A percentile compares a stretch with the other conserved stretches of the same genome.
phyloP scores from a whole-genome alignment of 2,329 filamentous ascomycete genomes.

The Cordyceps militaris region DNA sequence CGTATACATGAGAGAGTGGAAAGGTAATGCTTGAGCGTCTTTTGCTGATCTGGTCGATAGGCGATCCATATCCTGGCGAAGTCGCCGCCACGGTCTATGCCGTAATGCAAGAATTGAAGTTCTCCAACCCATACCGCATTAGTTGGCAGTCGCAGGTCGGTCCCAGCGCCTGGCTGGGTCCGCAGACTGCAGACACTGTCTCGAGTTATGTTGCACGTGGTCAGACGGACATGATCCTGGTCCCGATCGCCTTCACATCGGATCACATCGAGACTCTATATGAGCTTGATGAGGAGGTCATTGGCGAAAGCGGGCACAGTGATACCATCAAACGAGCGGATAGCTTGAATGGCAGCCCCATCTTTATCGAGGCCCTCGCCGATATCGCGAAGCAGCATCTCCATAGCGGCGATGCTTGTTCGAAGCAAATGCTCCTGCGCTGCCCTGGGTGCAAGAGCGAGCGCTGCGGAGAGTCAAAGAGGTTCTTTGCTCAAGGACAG shows the following conservation, averaged over 20 bases:
- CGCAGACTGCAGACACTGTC: constrained; percentile 84
- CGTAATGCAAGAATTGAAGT: constrained; percentile 86
- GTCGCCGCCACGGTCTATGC: constrained; percentile 93
- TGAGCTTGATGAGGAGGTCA: constrained; percentile 91
- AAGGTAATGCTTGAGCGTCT: not conserved
- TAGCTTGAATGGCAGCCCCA: constrained; percentile 80
- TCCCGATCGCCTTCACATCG: constrained; percentile 97
- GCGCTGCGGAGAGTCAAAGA: constrained; percentile 71
- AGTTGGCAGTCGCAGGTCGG: constrained; percentile 99
- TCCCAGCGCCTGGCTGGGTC: constrained; percentile 88
- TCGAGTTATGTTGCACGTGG: constrained; percentile 84
- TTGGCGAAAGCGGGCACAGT: constrained; percentile 71
- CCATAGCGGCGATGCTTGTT: constrained; percentile 59
- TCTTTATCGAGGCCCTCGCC: constrained; percentile 86
- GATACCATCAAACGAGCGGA: constrained; percentile 85
- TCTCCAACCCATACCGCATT: constrained; percentile 84
- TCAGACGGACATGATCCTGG: constrained; percentile 81
- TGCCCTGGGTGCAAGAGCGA: constrained; percentile 93
- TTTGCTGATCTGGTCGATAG: constrained; percentile 36
- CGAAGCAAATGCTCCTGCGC: constrained; percentile 77
- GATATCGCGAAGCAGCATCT: constrained; percentile 80
- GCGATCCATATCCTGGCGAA: constrained; percentile 91
- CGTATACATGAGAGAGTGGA: constrained; percentile 15
- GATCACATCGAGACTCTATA: constrained; percentile 97
- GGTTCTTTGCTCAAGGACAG: constrained; percentile 46